Percentiles rank a stretch among this genome's conserved stretches.
phyloP scores from a whole-genome alignment of 495 filamentous ascomycete genomes.

The Aspergillus carlsbadensis region DNA sequence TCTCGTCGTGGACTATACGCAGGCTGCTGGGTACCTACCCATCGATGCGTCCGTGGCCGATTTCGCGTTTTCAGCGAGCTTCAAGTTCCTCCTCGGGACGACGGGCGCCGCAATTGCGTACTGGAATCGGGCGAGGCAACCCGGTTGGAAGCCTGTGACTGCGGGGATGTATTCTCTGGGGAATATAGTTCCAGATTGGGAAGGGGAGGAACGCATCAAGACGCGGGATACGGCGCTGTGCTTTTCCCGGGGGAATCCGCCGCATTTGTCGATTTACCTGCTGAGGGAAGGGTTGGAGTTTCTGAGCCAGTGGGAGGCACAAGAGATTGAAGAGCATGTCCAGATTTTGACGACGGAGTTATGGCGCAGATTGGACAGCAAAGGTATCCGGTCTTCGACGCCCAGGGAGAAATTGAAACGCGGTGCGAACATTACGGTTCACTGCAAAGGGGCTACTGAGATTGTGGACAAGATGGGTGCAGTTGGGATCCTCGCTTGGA shows the following conservation, averaged over 20 bases:
- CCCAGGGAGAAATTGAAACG: background rate
- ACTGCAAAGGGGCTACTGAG: background rate
- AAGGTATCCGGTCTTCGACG: background rate
- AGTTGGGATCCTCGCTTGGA: constrained; percentile 4
- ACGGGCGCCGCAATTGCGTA: constrained; percentile 7
- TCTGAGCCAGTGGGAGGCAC: constrained; percentile 1
- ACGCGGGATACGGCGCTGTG: background rate
- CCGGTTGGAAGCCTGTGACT: background rate
- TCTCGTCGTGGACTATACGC: constrained; percentile 10
- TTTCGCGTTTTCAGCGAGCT: constrained; percentile 3
- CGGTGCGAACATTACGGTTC: background rate
- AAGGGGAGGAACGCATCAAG: background rate
- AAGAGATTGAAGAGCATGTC: background rate
- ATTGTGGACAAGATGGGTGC: background rate
- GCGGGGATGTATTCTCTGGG: constrained; percentile 1
- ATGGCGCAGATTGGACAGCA: background rate
- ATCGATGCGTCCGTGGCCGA: constrained; percentile 10
- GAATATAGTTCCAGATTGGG: background rate
- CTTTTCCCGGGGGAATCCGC: background rate
- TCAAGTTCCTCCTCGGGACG: background rate
- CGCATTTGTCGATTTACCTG: constrained; percentile 1
- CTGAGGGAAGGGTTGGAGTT: background rate
- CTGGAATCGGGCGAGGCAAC: constrained; percentile 3
- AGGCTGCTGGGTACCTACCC: constrained; percentile 3
- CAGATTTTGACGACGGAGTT: background rate